Base-by-base conservation (phyloP, 2,329 filamentous ascomycete genomes). In the Chaetomium globosum region DNA sequence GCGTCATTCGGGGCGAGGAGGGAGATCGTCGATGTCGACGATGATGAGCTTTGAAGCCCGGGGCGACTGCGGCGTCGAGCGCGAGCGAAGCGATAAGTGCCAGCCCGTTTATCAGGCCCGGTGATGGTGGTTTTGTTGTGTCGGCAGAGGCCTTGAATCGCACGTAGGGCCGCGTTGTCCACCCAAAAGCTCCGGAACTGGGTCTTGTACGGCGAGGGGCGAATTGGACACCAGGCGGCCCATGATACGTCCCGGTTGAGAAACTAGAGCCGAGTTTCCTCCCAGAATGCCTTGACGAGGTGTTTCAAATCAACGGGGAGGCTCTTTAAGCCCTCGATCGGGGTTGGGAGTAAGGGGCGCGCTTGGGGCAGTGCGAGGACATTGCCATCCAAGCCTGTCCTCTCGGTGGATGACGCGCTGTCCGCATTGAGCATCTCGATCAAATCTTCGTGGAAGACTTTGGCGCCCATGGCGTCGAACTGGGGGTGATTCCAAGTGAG, bases 351-450 rank as follows among this genome's bases (percentile, higher is more conserved):
- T 23, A 26, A 10, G 6, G 48, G 48, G n/a, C 8, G 8, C n/a
- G 48, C 13, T 52, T 23, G 48, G 13, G 48, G 48, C 28, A 52
- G n/a, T 52, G 19, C 28, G 4, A 52, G 21, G 48, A 52, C n/a
- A 26, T 52, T 4, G 48, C 21, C 48, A 12, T 52, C 48, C 48
- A 52, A 52, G 8, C 48, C 48, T 5, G 21, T 10, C 48, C 48
- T 6, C 3, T 52, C 48, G 48, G 7, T n/a, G 10, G 19, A 10
- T 28, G 21, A 6, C 12, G 5, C 26, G n/a, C 26, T 52, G 21
- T 9, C 21, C 4, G 48, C 48, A 52, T 75, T 75, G 53, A 76
- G 74, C 8, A 58, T 70, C 64, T 71, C 65, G 59, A 76, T 55
- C 31, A 76, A 71, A 64, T 69, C 68, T 55, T 68, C 64, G 49